A percentile compares a stretch with the other conserved stretches of the same genome.
Evolutionary conservation across 345 rosid genomes (phyloP).

Genomic region (Dipteronia dyeriana): DNA sequence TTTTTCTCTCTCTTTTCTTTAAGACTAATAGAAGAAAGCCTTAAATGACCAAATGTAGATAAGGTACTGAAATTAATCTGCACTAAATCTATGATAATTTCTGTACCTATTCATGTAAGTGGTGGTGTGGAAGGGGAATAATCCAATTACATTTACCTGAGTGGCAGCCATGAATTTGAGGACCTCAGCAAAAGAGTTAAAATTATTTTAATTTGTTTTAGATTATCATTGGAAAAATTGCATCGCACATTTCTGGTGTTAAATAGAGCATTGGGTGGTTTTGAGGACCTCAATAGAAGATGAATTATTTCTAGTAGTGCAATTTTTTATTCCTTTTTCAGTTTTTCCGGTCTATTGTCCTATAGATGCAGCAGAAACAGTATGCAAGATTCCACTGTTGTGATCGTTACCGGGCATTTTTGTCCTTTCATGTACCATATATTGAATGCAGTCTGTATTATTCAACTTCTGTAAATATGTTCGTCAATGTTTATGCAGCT

Average conservation of each 20-base stretch:
- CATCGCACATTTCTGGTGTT: not conserved
- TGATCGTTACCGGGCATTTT: not conserved
- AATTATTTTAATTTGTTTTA: not conserved
- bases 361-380: not conserved
- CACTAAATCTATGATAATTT: not conserved
- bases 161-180: not conserved
- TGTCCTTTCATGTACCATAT: not conserved
- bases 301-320: not conserved
- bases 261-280: not conserved
- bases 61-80: not conserved
- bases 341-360: not conserved
- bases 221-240: not conserved
- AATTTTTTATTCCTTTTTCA: not conserved
- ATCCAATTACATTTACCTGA: not conserved
- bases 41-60: not conserved
- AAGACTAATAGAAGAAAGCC: not conserved
- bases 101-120: not conserved
- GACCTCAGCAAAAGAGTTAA: conserved; percentile 1
- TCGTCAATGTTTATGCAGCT: conserved; percentile 49
- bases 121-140: not conserved
- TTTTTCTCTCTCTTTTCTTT: not conserved
- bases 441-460: not conserved
- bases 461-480: not conserved
- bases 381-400: not conserved
- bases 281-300: not conserved